These are phyloP conservation scores for Dalbergia oliveri DNA, from an alignment of 306 rosid species.

Conservation along the genomic window DNA sequence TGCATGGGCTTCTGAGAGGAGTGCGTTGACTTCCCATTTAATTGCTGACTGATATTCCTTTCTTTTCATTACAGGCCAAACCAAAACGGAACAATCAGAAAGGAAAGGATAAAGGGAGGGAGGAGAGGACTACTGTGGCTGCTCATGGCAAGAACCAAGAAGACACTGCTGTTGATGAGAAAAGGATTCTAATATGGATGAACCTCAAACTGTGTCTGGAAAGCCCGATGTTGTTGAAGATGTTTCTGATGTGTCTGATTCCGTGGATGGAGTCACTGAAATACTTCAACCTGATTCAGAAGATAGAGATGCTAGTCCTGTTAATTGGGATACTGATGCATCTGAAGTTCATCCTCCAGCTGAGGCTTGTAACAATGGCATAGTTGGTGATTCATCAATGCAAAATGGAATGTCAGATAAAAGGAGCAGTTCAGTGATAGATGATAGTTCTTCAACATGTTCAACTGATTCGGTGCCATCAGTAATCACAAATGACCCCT, in stretches of 20 bases:
- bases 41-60: conserved; percentile 36
- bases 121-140: conserved; percentile 61
- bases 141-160: conserved; percentile 57
- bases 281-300: conserved; percentile 82
- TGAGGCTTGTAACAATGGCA: conserved; percentile 70
- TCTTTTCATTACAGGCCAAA: conserved; percentile 70
- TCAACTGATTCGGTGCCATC: conserved; percentile 95
- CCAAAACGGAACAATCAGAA: conserved; percentile 89
- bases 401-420: conserved; percentile 77
- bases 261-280: conserved; percentile 78
- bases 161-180: conserved; percentile 64
- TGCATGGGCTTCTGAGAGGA: conserved; percentile 31
- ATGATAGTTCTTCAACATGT: conserved; percentile 98
- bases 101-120: conserved; percentile 88
- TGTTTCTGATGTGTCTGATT: conserved; percentile 88
- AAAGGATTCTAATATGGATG: conserved; percentile 67
- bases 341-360: conserved; percentile 84
- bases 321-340: conserved; percentile 96
- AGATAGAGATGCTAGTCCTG: conserved; percentile 85
- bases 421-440: conserved; percentile 70
- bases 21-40: conserved; percentile 30
- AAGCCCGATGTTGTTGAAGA: conserved; percentile 75
- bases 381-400: conserved; percentile 60
- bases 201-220: conserved; percentile 59
- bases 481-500: conserved; percentile 67